Evolutionary conservation across 192 early-diverging fungal species (phyloP).

Genomic region (Umbelopsis isabellina): DNA sequence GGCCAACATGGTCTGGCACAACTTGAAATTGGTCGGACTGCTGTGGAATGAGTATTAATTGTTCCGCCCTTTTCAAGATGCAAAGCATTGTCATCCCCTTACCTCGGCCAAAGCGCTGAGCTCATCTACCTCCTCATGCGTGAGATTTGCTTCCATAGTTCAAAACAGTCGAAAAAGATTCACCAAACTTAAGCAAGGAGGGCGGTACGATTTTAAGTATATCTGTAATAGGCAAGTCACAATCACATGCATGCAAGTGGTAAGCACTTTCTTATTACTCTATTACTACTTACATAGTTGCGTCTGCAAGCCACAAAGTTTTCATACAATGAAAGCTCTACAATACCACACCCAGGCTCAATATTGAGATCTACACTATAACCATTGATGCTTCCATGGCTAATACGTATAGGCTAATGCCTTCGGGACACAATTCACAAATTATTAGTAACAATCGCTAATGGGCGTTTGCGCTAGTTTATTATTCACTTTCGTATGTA

Average conservation of each 20-base stretch:
- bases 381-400: no score
- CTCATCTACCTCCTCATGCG: slow-evolving; percentile 9
- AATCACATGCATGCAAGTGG: slow-evolving; percentile 14
- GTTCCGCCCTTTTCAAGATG: not conserved
- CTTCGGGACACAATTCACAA: no score
- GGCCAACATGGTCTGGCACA: not conserved
- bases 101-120: slow-evolving; percentile 17
- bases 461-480: no score
- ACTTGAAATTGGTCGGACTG: slow-evolving; percentile 21
- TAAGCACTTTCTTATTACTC: no score
- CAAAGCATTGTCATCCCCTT: not conserved
- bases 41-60: not conserved
- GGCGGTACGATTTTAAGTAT: not conserved
- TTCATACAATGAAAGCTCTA: no score
- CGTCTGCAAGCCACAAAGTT: no score
- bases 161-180: not conserved
- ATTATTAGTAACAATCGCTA: no score
- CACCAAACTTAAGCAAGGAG: not conserved
- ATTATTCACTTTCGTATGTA: not conserved
- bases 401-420: no score
- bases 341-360: no score
- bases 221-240: not conserved
- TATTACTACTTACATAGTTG: no score
- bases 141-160: slow-evolving; percentile 14
- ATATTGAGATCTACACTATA: no score